Percentiles rank a stretch among this genome's conserved stretches.
Evolutionary conservation across 164 flowering plant genomes (phyloP).

Genomic region (Umbellularia californica): DNA sequence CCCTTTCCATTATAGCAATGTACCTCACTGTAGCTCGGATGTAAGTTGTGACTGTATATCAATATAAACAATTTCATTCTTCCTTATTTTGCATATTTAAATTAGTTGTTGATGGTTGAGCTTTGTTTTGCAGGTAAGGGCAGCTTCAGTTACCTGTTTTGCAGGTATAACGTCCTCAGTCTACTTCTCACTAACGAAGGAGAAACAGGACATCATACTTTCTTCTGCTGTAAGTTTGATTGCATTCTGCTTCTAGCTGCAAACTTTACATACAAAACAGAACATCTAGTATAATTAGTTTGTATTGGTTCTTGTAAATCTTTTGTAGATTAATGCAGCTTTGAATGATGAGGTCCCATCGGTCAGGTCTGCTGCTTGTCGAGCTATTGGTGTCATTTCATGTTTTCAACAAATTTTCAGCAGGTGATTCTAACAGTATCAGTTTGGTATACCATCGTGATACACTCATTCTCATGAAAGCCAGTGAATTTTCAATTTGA

Average conservation of each 20-base stretch:
- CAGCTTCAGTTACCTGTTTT: conserved; percentile 86
- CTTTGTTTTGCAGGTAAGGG: conserved; percentile 60
- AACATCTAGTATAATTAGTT: background rate
- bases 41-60: too few species aligned
- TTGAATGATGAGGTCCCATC: conserved; percentile 61
- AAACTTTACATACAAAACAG: background rate
- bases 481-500: background rate
- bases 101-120: background rate
- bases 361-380: conserved; percentile 92
- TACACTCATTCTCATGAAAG: background rate
- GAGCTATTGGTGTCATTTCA: conserved; percentile 87
- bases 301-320: conserved; percentile 1
- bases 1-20: too few species aligned
- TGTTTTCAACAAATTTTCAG: conserved; percentile 61
- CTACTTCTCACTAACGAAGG: conserved; percentile 56
- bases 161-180: conserved; percentile 88
- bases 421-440: conserved; percentile 40
- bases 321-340: conserved; percentile 56
- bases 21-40: too few species aligned
- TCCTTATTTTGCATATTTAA: too few species aligned
- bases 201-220: conserved; percentile 57
- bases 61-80: too few species aligned
- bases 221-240: conserved; percentile 52
- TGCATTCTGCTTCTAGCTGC: background rate
- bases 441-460: background rate